phyloP scores from a whole-genome alignment of 2,329 filamentous ascomycete genomes.

The Ambrosiella cleistominuta region DNA sequence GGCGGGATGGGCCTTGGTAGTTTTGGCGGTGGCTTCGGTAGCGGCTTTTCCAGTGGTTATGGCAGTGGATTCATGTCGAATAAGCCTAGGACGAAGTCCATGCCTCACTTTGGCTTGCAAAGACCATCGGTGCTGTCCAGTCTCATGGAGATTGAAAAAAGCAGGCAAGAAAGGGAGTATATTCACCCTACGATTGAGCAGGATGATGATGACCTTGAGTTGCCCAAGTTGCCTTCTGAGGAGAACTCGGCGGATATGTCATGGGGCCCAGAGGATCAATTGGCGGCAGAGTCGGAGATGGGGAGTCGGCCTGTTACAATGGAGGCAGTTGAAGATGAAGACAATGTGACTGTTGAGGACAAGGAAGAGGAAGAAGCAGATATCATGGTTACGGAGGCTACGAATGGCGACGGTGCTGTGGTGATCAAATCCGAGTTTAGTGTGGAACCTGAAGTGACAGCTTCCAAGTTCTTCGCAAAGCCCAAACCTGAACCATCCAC shows the following conservation, averaged over 20 bases:
- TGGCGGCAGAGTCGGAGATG: constrained; percentile 6
- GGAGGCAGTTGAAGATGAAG: neutral
- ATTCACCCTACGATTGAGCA: constrained; percentile 7
- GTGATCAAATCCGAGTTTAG: neutral
- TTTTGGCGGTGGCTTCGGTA: neutral
- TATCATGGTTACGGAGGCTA: neutral
- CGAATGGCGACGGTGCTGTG: neutral
- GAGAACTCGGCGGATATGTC: neutral
- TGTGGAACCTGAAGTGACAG: neutral
- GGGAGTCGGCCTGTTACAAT: neutral
- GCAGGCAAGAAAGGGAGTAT: neutral
- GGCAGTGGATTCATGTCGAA: neutral
- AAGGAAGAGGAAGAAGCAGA: neutral
- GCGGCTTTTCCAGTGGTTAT: neutral
- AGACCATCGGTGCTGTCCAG: constrained; percentile 1
- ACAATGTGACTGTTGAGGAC: neutral
- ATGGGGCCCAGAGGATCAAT: constrained; percentile 12
- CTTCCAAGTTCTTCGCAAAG: neutral
- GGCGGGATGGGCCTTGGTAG: too few relatives aligned
- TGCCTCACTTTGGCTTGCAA: constrained; percentile 5
- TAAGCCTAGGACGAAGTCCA: neutral
- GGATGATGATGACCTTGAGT: constrained; percentile 3
- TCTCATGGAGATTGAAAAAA: neutral
- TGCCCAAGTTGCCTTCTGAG: neutral
- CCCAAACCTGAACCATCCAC: too few relatives aligned